Conservation (phyloP, 2,329 filamentous ascomycete genomes). For the Botryosphaeria dothidea region DNA sequence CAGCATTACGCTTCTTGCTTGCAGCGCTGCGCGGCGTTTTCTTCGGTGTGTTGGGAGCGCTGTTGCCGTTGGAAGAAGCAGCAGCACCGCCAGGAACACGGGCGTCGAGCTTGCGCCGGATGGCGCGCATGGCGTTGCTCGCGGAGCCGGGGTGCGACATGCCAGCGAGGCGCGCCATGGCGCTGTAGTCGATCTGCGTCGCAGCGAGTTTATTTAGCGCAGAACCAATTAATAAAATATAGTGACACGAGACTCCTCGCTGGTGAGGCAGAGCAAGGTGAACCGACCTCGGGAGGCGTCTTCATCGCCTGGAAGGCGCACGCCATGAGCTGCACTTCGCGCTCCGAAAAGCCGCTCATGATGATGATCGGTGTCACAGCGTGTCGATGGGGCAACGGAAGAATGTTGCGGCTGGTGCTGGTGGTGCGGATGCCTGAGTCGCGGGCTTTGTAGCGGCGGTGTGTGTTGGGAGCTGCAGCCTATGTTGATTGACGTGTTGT, state of each 20-base stretch:
- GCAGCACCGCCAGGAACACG: not conserved
- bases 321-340: slow-evolving; percentile 19
- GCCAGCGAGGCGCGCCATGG: slow-evolving; percentile 35
- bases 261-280: not conserved
- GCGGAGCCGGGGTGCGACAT: slow-evolving; percentile 41
- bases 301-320: slow-evolving; percentile 20
- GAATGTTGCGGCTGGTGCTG: no score
- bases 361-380: not conserved
- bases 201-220: not conserved
- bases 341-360: slow-evolving; percentile 12
- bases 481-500: not conserved
- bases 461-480: not conserved
- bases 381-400: not conserved
- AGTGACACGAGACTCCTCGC: no score
- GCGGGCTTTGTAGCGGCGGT: not conserved
- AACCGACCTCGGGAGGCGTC: slow-evolving; percentile 7
- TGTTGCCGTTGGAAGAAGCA: not conserved
- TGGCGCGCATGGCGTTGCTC: slow-evolving; percentile 38
- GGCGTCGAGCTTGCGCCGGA: slow-evolving; percentile 34
- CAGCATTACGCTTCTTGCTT: not conserved
- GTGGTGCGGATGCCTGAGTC: no score
- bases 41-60: not conserved
- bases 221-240: not conserved
- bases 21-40: not conserved
- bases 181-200: slow-evolving; percentile 38